Conservation (phyloP, 2,329 filamentous ascomycete genomes). For the Clarireedia sp. region DNA sequence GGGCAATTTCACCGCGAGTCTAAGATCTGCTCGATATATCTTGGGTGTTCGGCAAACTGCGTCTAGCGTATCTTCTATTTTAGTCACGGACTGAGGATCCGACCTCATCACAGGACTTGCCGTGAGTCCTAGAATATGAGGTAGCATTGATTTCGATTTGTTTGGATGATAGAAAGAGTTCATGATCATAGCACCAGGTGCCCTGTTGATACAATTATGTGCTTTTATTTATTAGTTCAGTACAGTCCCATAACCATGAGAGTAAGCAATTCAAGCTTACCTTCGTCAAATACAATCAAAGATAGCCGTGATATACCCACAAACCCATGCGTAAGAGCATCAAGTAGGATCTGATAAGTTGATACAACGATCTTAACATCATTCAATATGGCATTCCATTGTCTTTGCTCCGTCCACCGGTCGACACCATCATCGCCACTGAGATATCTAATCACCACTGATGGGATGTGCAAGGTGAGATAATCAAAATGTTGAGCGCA, state of each 20-base stretch:
- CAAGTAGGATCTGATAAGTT: constrained; percentile 50
- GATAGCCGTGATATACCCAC: constrained; percentile 45
- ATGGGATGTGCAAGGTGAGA: constrained; percentile 51
- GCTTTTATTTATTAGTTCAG: constrained; percentile 16
- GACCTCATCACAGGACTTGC: constrained; percentile 29
- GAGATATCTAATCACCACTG: constrained; percentile 43
- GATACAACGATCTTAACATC: constrained; percentile 53
- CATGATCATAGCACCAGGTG: constrained; percentile 28
- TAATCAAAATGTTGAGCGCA: constrained; percentile 58
- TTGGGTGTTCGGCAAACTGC: constrained; percentile 49
- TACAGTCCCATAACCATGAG: background rate
- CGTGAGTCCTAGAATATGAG: constrained; percentile 28
- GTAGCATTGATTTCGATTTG: constrained; percentile 16
- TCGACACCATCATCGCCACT: constrained; percentile 52
- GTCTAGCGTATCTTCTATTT: constrained; percentile 46
- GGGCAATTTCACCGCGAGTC: constrained; percentile 24
- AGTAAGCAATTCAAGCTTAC: constrained; percentile 28
- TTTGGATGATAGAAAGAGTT: constrained; percentile 24
- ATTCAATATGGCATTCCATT: constrained; percentile 51
- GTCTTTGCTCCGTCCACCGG: constrained; percentile 49
- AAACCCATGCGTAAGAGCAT: constrained; percentile 57
- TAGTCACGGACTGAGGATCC: constrained; percentile 17
- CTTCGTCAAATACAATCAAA: constrained; percentile 60
- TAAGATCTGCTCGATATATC: constrained; percentile 42
- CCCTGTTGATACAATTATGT: constrained; percentile 28